Conservation (phyloP, 164 flowering plant genomes). For the Chloranthus sessilifolius region DNA sequence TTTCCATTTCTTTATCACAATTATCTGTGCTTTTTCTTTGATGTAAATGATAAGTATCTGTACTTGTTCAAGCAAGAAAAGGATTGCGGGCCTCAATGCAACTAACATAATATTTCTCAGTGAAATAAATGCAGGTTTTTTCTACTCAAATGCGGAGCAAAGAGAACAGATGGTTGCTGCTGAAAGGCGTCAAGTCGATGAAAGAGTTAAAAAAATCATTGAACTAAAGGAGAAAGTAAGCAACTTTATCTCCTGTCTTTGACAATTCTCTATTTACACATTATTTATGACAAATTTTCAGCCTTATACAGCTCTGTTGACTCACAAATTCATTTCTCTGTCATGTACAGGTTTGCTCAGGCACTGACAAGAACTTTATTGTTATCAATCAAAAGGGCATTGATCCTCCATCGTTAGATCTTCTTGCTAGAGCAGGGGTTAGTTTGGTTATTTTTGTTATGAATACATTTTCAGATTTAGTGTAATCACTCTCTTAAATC, state of each 20-base stretch:
- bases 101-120: conserved; percentile 36
- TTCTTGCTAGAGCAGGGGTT: conserved; percentile 96
- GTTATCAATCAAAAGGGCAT: conserved; percentile 97
- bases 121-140: conserved; percentile 98
- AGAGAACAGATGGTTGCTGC: conserved; percentile 98
- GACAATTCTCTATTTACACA: not conserved
- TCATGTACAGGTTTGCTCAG: conserved; percentile 88
- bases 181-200: conserved; percentile 95
- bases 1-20: too few relatives aligned
- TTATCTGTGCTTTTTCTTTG: too few relatives aligned
- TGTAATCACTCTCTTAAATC: too few relatives aligned
- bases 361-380: conserved; percentile 71
- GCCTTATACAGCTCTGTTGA: not conserved
- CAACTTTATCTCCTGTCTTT: not conserved
- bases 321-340: not conserved
- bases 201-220: conserved; percentile 80
- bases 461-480: too few relatives aligned
- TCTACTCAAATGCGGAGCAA: conserved; percentile 97
- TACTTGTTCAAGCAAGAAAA: too few relatives aligned
- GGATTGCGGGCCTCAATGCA: not conserved
- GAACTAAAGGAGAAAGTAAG: conserved; percentile 82
- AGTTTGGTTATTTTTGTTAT: too few relatives aligned
- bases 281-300: not conserved
- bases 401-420: conserved; percentile 93
- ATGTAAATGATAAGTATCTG: too few relatives aligned